A percentile compares a stretch with the other conserved stretches of the same genome.
phyloP scores from a whole-genome alignment of 371 early-diverging fungal species.

The Rhizomucor pusillus region DNA sequence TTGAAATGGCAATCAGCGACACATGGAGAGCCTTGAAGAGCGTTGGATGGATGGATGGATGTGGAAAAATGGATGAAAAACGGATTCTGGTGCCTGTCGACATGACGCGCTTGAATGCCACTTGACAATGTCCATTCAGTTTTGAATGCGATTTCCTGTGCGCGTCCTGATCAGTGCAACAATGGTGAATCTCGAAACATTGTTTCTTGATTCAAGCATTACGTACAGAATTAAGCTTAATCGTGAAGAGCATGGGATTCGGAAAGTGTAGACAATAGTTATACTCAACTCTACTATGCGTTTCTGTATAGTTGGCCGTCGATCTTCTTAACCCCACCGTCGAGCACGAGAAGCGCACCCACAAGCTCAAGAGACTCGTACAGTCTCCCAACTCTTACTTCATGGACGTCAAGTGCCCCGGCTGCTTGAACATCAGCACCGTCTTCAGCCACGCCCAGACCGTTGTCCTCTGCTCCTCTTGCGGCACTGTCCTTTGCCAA shows the following conservation, averaged over 20 bases:
- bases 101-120: neutral
- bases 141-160: neutral
- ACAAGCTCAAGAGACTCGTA: conserved; percentile 99
- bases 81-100: neutral
- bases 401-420: conserved; percentile 99
- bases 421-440: conserved; percentile 94
- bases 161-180: neutral
- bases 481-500: conserved; percentile 94
- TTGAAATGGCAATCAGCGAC: no score
- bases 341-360: conserved; percentile 88
- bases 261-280: no score
- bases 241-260: no score
- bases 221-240: neutral
- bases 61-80: neutral
- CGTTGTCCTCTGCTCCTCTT: conserved; percentile 92
- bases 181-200: conserved; percentile 1
- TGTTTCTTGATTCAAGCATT: neutral
- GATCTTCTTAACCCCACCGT: conserved; percentile 98
- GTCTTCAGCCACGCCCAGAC: conserved; percentile 99
- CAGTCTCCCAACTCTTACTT: conserved; percentile 99
- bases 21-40: no score
- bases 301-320: conserved; percentile 83
- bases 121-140: neutral
- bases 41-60: conserved; percentile 13
- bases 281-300: neutral